Conservation (phyloP, 495 filamentous ascomycete species). For the Hamigera avellanea region DNA sequence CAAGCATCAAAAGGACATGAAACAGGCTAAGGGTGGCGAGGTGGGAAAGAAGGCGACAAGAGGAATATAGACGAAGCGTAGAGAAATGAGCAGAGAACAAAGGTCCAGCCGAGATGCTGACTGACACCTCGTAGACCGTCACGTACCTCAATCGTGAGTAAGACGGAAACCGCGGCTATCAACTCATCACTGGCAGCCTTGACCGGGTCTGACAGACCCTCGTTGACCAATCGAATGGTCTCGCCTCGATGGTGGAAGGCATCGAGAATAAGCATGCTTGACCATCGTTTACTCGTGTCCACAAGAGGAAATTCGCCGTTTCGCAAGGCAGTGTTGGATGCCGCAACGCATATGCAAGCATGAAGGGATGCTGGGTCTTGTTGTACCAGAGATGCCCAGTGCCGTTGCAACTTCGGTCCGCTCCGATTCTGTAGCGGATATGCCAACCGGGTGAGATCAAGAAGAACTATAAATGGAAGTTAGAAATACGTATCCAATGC, state of each 20-base stretch:
- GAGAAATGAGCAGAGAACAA: too few species aligned
- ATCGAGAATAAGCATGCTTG: conserved; percentile 28
- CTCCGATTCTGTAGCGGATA: conserved; percentile 30
- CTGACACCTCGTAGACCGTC: too few species aligned
- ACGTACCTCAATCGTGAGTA: conserved; percentile 34
- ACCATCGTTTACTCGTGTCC: conserved; percentile 22
- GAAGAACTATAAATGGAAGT: conserved; percentile 21
- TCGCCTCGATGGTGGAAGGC: conserved; percentile 35
- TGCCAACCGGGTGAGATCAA: conserved; percentile 27
- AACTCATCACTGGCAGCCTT: conserved; percentile 34
- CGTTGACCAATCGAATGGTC: conserved; percentile 34
- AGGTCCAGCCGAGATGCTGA: too few species aligned
- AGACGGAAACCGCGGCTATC: conserved; percentile 33
- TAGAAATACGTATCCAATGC: conserved; percentile 3
- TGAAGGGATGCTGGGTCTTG: conserved; percentile 31
- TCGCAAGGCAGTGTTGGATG: conserved; percentile 28
- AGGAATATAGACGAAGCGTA: too few species aligned
- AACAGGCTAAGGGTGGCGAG: too few species aligned
- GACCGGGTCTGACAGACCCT: conserved; percentile 29
- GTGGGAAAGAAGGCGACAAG: too few species aligned
- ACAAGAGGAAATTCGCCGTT: conserved; percentile 26
- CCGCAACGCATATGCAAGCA: conserved; percentile 31
- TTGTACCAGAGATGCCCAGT: conserved; percentile 31
- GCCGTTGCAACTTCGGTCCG: conserved; percentile 25
- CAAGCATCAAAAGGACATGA: too few species aligned